Conservation (phyloP, 2,329 filamentous ascomycete species). For the Colletotrichum sp. region DNA sequence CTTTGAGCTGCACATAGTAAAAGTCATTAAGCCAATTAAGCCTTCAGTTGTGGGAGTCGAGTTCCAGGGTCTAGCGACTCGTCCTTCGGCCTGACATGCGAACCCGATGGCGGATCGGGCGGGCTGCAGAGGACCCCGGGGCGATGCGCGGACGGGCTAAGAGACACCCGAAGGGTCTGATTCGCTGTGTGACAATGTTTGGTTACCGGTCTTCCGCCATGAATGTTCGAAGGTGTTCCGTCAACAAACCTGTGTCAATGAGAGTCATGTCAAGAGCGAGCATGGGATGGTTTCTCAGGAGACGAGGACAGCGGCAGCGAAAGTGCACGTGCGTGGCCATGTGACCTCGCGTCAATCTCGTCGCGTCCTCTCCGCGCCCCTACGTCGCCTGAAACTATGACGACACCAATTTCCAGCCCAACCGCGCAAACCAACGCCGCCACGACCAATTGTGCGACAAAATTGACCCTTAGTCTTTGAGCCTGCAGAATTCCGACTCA, state of each 20-base stretch:
- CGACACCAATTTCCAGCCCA: not conserved
- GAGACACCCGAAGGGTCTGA: not conserved
- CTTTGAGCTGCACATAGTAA: too few species aligned
- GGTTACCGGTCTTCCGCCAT: accelerated
- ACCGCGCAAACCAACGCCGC: not conserved
- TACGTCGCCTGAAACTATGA: not conserved
- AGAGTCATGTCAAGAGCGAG: accelerated
- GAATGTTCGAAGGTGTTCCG: not conserved
- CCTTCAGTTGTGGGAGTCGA: too few species aligned
- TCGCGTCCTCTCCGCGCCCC: slow-evolving; percentile 4
- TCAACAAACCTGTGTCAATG: not conserved
- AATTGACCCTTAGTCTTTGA: not conserved
- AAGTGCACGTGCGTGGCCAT: not conserved
- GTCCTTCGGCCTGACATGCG: too few species aligned
- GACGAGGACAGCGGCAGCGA: not conserved
- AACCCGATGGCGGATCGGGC: too few species aligned
- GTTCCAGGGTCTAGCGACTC: too few species aligned
- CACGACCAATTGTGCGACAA: not conserved
- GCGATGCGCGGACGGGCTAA: too few species aligned
- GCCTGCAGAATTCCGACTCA: not conserved
- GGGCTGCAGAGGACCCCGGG: too few species aligned
- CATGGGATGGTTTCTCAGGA: not conserved
- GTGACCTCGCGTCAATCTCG: slow-evolving; percentile 14
- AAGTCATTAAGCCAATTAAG: too few species aligned
- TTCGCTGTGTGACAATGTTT: not conserved